phyloP scores from a whole-genome alignment of 2,329 filamentous ascomycete genomes.

The Chrysoporthe deuterocubensis region DNA sequence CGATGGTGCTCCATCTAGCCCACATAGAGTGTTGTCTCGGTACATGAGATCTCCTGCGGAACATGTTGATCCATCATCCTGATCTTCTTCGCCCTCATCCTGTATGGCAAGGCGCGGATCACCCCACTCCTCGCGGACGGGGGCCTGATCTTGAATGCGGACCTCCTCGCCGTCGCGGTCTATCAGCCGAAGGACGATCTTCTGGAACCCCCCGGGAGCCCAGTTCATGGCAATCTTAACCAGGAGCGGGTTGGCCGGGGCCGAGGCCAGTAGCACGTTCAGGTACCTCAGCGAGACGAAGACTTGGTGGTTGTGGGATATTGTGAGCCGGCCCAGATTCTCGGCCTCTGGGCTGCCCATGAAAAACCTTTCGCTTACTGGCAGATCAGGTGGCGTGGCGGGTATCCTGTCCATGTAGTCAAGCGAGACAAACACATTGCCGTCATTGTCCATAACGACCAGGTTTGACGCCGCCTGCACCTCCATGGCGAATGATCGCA shows the following conservation, averaged over 20 bases:
- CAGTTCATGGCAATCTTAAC: neutral
- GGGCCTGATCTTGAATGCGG: neutral
- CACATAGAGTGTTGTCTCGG: neutral
- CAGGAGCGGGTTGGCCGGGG: neutral
- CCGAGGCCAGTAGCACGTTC: neutral
- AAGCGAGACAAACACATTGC: neutral
- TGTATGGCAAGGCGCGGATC: neutral
- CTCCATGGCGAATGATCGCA: neutral
- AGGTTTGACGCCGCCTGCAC: neutral
- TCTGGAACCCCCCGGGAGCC: neutral
- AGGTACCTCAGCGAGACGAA: neutral
- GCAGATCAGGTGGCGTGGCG: neutral
- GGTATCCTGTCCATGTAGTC: conserved; percentile 6
- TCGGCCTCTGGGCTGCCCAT: neutral
- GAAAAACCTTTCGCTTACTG: neutral
- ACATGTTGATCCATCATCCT: neutral
- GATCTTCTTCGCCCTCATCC: neutral
- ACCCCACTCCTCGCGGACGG: too few species aligned
- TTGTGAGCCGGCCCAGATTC: neutral
- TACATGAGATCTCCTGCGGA: too few species aligned
- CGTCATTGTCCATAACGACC: conserved; percentile 4
- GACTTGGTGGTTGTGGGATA: neutral
- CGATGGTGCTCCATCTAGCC: neutral
- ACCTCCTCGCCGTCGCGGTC: neutral
- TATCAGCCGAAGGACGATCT: neutral